Evolutionary conservation across 2,329 filamentous ascomycete species (phyloP).

Genomic region (Aspergillus sojae): DNA sequence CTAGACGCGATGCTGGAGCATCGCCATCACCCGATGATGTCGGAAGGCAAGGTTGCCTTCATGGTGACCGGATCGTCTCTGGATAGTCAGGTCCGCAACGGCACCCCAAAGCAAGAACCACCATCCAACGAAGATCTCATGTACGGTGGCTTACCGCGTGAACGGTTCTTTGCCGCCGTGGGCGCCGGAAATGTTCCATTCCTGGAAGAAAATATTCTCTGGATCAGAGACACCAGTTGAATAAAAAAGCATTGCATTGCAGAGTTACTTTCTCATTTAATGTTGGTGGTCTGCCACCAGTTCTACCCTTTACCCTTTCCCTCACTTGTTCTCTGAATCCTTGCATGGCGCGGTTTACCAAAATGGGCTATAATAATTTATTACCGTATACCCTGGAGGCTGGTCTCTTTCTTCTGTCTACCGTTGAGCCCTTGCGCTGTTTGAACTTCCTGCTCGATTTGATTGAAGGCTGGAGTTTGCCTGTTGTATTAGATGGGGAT

Average conservation of each 20-base stretch:
- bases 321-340: not conserved
- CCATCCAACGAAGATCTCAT: constrained; percentile 45
- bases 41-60: constrained; percentile 40
- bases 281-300: not conserved
- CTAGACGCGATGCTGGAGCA: constrained; percentile 47
- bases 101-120: constrained; percentile 20
- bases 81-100: constrained; percentile 41
- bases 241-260: not conserved
- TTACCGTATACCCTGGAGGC: constrained; percentile 1
- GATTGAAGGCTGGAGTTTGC: not conserved
- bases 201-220: constrained; percentile 29
- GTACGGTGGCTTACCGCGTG: constrained; percentile 39
- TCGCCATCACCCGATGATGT: constrained; percentile 34
- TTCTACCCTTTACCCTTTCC: not conserved
- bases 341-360: constrained; percentile 16
- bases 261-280: not conserved
- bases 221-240: constrained; percentile 27
- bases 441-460: not conserved
- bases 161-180: constrained; percentile 34
- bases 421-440: constrained; percentile 4
- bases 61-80: constrained; percentile 40
- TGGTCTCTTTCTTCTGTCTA: constrained; percentile 8
- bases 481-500: not conserved
- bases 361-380: not conserved
- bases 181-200: constrained; percentile 31